Evolutionary conservation across 305 asterid species (phyloP).

Genomic region (Solanum hybrid): DNA sequence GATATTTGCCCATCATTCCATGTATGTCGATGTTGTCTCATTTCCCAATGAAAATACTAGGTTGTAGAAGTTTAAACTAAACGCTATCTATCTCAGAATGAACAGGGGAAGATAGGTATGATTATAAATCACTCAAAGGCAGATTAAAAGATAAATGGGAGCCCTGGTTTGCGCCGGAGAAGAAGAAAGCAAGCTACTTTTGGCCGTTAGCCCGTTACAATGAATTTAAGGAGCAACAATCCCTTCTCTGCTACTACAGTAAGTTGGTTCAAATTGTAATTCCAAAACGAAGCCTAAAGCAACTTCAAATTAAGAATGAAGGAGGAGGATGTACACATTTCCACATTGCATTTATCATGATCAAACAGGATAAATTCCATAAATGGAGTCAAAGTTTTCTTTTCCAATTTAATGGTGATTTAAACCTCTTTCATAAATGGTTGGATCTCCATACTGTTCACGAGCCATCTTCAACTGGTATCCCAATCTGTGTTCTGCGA

Average conservation of each 20-base stretch:
- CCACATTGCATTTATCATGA: neutral
- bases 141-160: neutral
- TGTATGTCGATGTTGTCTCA: neutral
- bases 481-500: conserved; percentile 79
- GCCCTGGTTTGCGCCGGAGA: neutral
- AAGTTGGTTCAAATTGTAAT: neutral
- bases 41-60: neutral
- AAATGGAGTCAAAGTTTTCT: neutral
- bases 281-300: neutral
- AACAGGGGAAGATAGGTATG: neutral
- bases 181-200: neutral
- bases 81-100: neutral
- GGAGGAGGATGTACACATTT: neutral
- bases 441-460: conserved; percentile 73
- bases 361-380: neutral
- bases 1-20: neutral
- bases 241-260: neutral
- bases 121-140: neutral
- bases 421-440: conserved; percentile 78
- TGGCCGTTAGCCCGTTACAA: neutral
- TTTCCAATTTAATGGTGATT: neutral
- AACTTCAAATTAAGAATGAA: neutral
- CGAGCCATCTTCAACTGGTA: conserved; percentile 75
- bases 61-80: neutral
- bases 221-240: neutral